Conservation (phyloP, 495 filamentous ascomycete genomes). For the Penicillium goetzii region DNA sequence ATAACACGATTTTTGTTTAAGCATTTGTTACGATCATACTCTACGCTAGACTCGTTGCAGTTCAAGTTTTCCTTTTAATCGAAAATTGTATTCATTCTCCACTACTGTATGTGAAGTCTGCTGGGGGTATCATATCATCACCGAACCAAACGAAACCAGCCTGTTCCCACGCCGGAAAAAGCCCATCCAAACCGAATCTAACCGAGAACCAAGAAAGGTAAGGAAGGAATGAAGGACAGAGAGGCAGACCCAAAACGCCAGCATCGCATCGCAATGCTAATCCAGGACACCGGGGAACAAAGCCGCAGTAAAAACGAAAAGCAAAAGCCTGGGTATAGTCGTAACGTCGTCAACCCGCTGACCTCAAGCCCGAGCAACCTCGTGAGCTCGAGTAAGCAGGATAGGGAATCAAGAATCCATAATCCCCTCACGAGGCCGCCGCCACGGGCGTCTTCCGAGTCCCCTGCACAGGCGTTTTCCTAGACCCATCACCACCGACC, state of each 20-base stretch:
- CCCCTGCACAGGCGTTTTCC: conserved; percentile 32
- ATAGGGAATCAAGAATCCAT: background rate
- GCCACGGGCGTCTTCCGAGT: conserved; percentile 33
- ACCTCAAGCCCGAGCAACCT: background rate
- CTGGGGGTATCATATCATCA: conserved; percentile 38
- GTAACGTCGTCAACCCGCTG: conserved; percentile 23
- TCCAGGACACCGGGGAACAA: conserved; percentile 7
- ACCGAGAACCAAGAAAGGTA: conserved; percentile 10
- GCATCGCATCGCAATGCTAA: conserved; percentile 17
- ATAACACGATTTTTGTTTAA: no score
- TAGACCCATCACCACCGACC: conserved; percentile 24
- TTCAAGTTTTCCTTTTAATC: background rate
- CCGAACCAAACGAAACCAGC: conserved; percentile 30
- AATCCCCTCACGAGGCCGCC: conserved; percentile 13
- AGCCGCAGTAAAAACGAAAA: conserved; percentile 8
- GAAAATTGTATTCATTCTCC: conserved; percentile 8
- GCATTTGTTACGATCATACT: background rate
- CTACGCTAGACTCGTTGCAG: background rate
- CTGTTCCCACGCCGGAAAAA: conserved; percentile 15
- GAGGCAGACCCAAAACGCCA: conserved; percentile 25
- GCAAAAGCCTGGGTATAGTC: conserved; percentile 14
- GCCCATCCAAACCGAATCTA: background rate
- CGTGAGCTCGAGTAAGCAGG: background rate
- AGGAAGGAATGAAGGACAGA: conserved; percentile 12
- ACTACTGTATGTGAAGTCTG: conserved; percentile 7